Conservation (phyloP, 176 grass and related monocot genomes). For the Juncus effusus region DNA sequence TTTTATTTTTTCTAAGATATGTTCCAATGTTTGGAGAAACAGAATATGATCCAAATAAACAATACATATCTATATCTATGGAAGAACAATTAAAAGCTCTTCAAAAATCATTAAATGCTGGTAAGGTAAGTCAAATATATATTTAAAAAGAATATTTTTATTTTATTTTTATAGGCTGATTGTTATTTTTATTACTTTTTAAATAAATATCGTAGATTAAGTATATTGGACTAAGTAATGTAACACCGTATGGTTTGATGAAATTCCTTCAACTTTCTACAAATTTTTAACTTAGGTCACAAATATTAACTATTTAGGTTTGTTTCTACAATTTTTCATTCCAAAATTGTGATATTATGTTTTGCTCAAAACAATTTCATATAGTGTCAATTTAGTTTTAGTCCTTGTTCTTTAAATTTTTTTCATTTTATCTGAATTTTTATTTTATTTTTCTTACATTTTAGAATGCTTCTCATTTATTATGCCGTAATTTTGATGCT, state of each 20-base stretch:
- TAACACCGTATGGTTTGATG: slow-evolving; percentile 90
- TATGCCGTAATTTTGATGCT: slow-evolving; percentile 82
- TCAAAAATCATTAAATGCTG: slow-evolving; percentile 54
- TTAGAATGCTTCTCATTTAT: slow-evolving; percentile 79
- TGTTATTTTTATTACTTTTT: too few relatives aligned
- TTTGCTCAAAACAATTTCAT: neutral
- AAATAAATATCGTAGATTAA: slow-evolving; percentile 52
- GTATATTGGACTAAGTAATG: slow-evolving; percentile 87
- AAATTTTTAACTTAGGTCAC: slow-evolving; percentile 34
- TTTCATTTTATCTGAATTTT: neutral
- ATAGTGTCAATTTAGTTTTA: neutral
- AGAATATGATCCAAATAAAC: slow-evolving; percentile 55
- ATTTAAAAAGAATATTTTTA: too few relatives aligned
- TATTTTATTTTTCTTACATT: neutral
- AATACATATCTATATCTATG: slow-evolving; percentile 56
- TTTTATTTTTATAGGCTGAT: too few relatives aligned
- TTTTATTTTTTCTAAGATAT: slow-evolving; percentile 37
- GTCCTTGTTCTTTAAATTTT: neutral
- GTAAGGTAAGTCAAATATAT: slow-evolving; percentile 47
- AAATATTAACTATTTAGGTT: slow-evolving; percentile 77
- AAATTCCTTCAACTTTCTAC: slow-evolving; percentile 58
- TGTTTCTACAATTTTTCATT: neutral
- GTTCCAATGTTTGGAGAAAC: slow-evolving; percentile 94
- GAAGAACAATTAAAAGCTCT: slow-evolving; percentile 77
- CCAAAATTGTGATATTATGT: neutral